These are phyloP conservation scores for Malus fusca DNA, from an alignment of 306 rosid genomes.

Conservation along the genomic window DNA sequence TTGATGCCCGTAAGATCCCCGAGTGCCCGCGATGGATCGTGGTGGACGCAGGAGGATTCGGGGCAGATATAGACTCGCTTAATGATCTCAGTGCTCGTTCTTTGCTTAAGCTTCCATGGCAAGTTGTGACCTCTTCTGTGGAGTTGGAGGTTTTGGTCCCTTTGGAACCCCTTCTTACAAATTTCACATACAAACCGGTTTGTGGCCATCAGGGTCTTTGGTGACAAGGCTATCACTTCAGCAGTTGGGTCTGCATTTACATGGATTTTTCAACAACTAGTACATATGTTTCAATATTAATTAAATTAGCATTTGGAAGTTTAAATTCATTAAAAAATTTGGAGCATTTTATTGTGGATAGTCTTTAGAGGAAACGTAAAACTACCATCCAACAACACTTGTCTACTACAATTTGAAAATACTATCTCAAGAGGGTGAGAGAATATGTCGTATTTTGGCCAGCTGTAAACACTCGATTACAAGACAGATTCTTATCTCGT, in stretches of 20 bases:
- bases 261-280: not conserved
- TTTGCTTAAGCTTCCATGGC: slow-evolving; percentile 81
- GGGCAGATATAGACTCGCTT: slow-evolving; percentile 77
- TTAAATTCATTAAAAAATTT: not conserved
- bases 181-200: slow-evolving; percentile 82
- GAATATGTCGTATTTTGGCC: no score
- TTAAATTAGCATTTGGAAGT: not conserved
- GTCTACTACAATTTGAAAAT: no score
- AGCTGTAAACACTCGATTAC: not conserved
- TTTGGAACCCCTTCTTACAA: slow-evolving; percentile 82
- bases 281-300: not conserved
- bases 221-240: slow-evolving; percentile 73
- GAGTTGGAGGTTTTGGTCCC: slow-evolving; percentile 82
- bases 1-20: slow-evolving; percentile 91
- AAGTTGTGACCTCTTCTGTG: slow-evolving; percentile 88
- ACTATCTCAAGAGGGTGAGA: no score
- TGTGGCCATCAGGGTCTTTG: slow-evolving; percentile 61
- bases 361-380: not conserved
- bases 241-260: slow-evolving; percentile 61
- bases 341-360: not conserved
- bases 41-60: slow-evolving; percentile 72
- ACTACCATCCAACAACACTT: not conserved
- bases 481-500: not conserved
- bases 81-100: slow-evolving; percentile 38
- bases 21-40: slow-evolving; percentile 65